A percentile compares a stretch with the other conserved stretches of the same genome.
phyloP scores from a whole-genome alignment of 495 filamentous ascomycete species.

The Penicillium lividum region DNA sequence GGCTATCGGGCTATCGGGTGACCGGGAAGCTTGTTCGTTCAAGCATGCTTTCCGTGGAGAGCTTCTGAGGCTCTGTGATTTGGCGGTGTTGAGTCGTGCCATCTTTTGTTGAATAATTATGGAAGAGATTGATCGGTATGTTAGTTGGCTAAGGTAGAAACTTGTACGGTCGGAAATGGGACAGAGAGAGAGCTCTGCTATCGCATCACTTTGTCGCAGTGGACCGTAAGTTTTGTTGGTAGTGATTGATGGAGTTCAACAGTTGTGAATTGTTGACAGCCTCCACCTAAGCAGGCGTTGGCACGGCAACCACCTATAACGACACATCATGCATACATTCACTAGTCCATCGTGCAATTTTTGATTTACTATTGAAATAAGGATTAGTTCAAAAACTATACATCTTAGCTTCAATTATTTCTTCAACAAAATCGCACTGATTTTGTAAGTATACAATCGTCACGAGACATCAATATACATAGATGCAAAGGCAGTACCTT shows the following conservation, averaged over 20 bases:
- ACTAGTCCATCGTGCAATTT: neutral
- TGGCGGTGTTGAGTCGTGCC: slow-evolving; percentile 11
- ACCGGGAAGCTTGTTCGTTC: neutral
- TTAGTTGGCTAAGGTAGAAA: neutral
- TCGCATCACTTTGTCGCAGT: neutral
- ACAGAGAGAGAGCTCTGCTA: neutral
- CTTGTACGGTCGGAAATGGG: neutral
- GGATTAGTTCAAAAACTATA: too few species aligned
- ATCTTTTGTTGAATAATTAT: neutral
- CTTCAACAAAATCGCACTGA: too few species aligned
- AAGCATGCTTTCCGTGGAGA: slow-evolving; percentile 2
- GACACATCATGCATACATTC: neutral
- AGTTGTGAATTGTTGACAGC: neutral
- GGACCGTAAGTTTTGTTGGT: neutral
- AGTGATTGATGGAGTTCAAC: neutral
- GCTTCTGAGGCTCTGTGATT: neutral
- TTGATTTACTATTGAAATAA: too few species aligned
- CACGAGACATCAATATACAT: neutral
- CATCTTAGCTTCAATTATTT: too few species aligned
- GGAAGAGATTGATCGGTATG: neutral
- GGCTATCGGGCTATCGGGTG: neutral
- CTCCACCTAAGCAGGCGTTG: slow-evolving; percentile 5
- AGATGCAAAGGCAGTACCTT: too few species aligned
- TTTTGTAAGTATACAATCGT: neutral
- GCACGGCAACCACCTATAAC: slow-evolving; percentile 6